A percentile compares a stretch with the other conserved stretches of the same genome.
phyloP scores from a whole-genome alignment of 805 yeast species.

The Nadsonia fulvescens region DNA sequence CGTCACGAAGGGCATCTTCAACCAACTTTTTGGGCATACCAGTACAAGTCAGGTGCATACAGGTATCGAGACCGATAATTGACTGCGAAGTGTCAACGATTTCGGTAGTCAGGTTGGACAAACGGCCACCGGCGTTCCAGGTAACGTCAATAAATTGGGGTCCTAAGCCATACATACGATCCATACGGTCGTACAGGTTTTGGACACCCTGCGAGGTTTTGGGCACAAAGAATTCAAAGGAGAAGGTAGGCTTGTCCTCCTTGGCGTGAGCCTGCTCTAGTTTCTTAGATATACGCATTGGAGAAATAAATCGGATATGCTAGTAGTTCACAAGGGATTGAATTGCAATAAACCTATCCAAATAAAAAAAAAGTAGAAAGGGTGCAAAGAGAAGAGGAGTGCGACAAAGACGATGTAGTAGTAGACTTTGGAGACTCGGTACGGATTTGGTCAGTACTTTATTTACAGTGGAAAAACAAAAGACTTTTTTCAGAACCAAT shows the following conservation, averaged over 20 bases:
- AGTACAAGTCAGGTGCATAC: slow-evolving; percentile 96
- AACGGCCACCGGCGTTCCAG: slow-evolving; percentile 96
- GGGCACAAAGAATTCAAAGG: slow-evolving; percentile 94
- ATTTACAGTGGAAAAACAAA: too few species aligned
- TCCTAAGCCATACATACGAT: slow-evolving; percentile 80
- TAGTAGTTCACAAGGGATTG: too few species aligned
- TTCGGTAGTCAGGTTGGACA: slow-evolving; percentile 71
- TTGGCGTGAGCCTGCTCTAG: slow-evolving; percentile 23
- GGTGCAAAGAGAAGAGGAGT: too few species aligned
- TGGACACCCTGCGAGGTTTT: slow-evolving; percentile 95
- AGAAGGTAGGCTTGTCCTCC: slow-evolving; percentile 44
- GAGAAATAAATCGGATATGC: too few species aligned
- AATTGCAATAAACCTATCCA: too few species aligned
- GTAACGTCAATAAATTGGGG: slow-evolving; percentile 92
- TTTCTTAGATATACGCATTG: slow-evolving; percentile 31
- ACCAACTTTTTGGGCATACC: slow-evolving; percentile 73
- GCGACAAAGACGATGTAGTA: too few species aligned
- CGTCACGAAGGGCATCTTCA: slow-evolving; percentile 70
- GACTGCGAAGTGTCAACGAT: slow-evolving; percentile 83
- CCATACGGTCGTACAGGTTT: slow-evolving; percentile 91
- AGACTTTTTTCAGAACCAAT: too few species aligned
- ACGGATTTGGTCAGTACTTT: too few species aligned
- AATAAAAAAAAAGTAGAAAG: too few species aligned
- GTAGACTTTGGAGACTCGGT: too few species aligned
- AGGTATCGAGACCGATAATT: slow-evolving; percentile 81